Percentiles rank a stretch among this genome's conserved stretches.
phyloP scores from a whole-genome alignment of 2,329 filamentous ascomycete species.

The Neonectria faginata region DNA sequence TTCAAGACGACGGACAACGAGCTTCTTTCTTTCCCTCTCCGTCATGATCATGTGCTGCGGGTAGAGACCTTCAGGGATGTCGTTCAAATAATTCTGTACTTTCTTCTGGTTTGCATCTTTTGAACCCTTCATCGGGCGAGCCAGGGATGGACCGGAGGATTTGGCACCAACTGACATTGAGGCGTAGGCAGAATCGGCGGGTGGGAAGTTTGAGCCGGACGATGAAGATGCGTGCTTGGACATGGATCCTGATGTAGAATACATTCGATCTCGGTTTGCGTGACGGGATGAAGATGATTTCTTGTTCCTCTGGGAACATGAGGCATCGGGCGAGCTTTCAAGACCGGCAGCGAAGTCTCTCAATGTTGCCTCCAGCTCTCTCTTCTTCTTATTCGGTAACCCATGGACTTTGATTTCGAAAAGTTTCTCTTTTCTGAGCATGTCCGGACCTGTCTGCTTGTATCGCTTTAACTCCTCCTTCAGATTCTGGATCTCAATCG shows the following conservation, averaged over 20 bases:
- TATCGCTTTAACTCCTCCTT: constrained; percentile 79
- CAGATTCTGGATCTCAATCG: constrained; percentile 83
- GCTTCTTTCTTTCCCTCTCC: constrained; percentile 79
- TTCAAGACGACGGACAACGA: constrained; percentile 81
- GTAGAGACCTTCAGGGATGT: constrained; percentile 77
- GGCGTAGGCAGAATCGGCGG: constrained; percentile 73
- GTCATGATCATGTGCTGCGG: constrained; percentile 72
- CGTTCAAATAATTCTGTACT: constrained; percentile 76
- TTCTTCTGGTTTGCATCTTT: constrained; percentile 63
- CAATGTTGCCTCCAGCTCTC: constrained; percentile 79
- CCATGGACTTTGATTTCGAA: constrained; percentile 87
- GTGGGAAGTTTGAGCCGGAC: constrained; percentile 65
- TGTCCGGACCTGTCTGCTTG: constrained; percentile 73
- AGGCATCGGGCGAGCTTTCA: constrained; percentile 59
- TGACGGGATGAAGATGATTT: constrained; percentile 56
- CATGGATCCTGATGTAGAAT: constrained; percentile 56
- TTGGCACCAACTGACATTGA: constrained; percentile 71
- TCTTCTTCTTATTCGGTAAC: constrained; percentile 77
- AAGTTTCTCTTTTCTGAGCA: constrained; percentile 79
- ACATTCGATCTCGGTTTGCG: constrained; percentile 51
- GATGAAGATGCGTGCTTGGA: constrained; percentile 66
- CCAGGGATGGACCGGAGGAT: constrained; percentile 56
- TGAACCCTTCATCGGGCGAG: constrained; percentile 51
- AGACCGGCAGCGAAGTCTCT: constrained; percentile 76
- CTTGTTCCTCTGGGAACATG: constrained; percentile 55